Evolutionary conservation across 208 protist genomes (phyloP), one percentile per base, ranked within the genome.

Genomic region (Wallacemonas collosoma): DNA sequence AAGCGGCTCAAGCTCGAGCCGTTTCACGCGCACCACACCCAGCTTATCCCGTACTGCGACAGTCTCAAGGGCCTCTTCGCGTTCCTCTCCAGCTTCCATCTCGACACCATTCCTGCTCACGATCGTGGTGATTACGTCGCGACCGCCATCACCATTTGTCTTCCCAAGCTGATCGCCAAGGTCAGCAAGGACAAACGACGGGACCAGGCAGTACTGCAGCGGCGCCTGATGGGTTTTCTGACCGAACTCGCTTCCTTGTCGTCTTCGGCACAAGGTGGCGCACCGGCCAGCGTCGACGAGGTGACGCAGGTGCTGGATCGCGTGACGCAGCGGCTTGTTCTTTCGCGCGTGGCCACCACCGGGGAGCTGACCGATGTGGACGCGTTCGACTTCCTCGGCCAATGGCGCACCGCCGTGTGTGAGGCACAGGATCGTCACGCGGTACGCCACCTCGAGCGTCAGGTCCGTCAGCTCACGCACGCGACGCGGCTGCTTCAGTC

Each of bases 1-100:
- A 83, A 88, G 72, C 81, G 86, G 1, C 82, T 97, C 11, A 84
- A 87, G 62, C 87, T 94, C 15, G 69, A 71, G 69, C 93, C 93
- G 14, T 97, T 87, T 70, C 6, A 40, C 55, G 73, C 75, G 15
- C 86, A 94, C 69, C 75, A 93, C 79, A 76, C 66, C 1, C 78
- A 93, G 60, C 72, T 97, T 35, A 61, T 72, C 35, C 93, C 93
- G n/a, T 97, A 86, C 71, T 88, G 82, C 71, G 93, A 93, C 70
- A 82, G 68, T 14, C 87, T 88, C 76, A 88, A 93, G 65, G 74
- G 74, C n/a, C 79, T 94, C 35, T 97, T 97, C 69, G 53, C 72
- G 35, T 97, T 97, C 69, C 74, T 97, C 26, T 77, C 77, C 48
- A 85, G 88, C 7, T 97, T 97, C 60, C 79, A 94, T 57, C 58